These are phyloP conservation scores for Takakia lepidozioides DNA, from an alignment of 225 moss, liverwort and hornwort genomes.

Conservation along the genomic window DNA sequence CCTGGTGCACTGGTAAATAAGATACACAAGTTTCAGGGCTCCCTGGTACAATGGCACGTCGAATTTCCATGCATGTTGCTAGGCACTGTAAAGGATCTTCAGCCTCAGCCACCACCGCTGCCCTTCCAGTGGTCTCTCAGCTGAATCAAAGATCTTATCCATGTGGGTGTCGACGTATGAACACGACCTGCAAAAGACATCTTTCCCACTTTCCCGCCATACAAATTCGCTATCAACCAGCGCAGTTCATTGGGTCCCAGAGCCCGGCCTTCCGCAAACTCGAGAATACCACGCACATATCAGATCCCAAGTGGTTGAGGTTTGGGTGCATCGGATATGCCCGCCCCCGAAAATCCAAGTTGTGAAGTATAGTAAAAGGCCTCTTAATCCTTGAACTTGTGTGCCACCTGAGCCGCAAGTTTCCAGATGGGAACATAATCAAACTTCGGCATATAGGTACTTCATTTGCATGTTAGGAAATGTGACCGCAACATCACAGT, in stretches of 20 bases:
- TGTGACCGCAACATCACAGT: too few relatives aligned
- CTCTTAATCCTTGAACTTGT: slow-evolving; percentile 63
- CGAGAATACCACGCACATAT: slow-evolving; percentile 85
- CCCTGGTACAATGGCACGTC: slow-evolving; percentile 55
- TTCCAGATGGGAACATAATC: too few relatives aligned
- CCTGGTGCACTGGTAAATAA: slow-evolving; percentile 88
- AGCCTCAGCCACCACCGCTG: slow-evolving; percentile 84
- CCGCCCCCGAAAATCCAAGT: slow-evolving; percentile 92
- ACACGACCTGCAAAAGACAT: slow-evolving; percentile 77
- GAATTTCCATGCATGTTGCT: slow-evolving; percentile 65
- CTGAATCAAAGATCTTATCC: slow-evolving; percentile 71
- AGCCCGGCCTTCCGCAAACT: slow-evolving; percentile 59
- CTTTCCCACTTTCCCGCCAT: slow-evolving; percentile 78
- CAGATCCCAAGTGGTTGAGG: slow-evolving; percentile 95
- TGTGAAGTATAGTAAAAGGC: slow-evolving; percentile 89
- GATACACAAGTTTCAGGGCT: slow-evolving; percentile 56
- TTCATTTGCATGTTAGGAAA: too few relatives aligned
- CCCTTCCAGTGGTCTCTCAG: slow-evolving; percentile 78
- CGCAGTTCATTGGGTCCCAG: slow-evolving; percentile 61
- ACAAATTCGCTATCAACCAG: slow-evolving; percentile 90
- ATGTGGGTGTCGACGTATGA: slow-evolving; percentile 64
- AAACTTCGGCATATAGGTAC: too few relatives aligned
- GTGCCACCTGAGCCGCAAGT: slow-evolving; percentile 49
- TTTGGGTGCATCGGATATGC: slow-evolving; percentile 97
- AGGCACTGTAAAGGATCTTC: slow-evolving; percentile 96